Evolutionary conservation across 2,329 filamentous ascomycete species (phyloP).

Genomic region (Fonsecaea pedrosoi): DNA sequence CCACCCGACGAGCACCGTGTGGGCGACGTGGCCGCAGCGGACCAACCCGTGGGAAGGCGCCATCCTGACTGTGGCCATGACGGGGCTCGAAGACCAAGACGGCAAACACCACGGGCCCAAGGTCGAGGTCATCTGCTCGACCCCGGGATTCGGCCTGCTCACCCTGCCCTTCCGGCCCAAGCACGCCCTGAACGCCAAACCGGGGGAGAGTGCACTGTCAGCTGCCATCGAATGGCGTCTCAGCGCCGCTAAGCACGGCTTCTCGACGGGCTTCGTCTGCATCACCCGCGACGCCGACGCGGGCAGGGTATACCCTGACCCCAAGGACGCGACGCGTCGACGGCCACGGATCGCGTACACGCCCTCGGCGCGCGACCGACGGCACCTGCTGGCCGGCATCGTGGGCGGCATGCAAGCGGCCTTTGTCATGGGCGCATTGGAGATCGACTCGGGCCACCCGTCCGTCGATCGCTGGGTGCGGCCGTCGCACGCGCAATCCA

Average conservation of each 20-base stretch:
- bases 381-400: slow-evolving; percentile 73
- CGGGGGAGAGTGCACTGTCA: slow-evolving; percentile 4
- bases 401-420: slow-evolving; percentile 76
- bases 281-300: slow-evolving; percentile 77
- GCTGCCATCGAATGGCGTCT: slow-evolving; percentile 74
- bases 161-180: slow-evolving; percentile 64
- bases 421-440: slow-evolving; percentile 78
- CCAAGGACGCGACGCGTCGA: slow-evolving; percentile 72
- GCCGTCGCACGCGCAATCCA: slow-evolving; percentile 1
- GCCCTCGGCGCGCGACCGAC: slow-evolving; percentile 73
- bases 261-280: slow-evolving; percentile 74
- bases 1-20: slow-evolving; percentile 66
- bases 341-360: slow-evolving; percentile 72
- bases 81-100: slow-evolving; percentile 81
- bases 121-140: slow-evolving; percentile 67
- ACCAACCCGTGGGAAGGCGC: slow-evolving; percentile 60
- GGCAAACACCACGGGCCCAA: slow-evolving; percentile 80
- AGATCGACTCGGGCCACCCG: slow-evolving; percentile 73
- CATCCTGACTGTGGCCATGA: slow-evolving; percentile 79
- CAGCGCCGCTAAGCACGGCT: slow-evolving; percentile 70
- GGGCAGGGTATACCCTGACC: slow-evolving; percentile 76
- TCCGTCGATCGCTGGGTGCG: slow-evolving; percentile 70
- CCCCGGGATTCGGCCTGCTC: slow-evolving; percentile 26
- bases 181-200: background rate
- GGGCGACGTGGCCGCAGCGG: slow-evolving; percentile 35